Percentiles rank a stretch among this genome's conserved stretches.
phyloP scores from a whole-genome alignment of 805 yeast species.

The Teunomyces stri region DNA sequence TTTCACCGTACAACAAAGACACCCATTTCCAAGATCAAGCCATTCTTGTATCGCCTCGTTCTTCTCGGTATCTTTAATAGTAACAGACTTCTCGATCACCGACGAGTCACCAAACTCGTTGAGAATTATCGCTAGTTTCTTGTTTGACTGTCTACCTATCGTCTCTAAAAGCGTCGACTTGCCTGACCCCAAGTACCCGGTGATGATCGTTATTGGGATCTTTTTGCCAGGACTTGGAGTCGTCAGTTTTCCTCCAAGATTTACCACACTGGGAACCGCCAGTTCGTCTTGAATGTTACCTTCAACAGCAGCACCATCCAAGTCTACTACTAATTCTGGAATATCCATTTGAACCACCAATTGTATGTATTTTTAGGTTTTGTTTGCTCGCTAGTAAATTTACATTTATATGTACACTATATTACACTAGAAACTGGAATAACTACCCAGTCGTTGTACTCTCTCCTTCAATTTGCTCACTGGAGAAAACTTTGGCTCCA shows the following conservation, averaged over 20 bases:
- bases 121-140: conserved; percentile 81
- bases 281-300: conserved; percentile 6
- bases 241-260: conserved; percentile 1
- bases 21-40: conserved; percentile 96
- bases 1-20: conserved; percentile 93
- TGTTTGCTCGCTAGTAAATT: not conserved
- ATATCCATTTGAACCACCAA: conserved; percentile 23
- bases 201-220: conserved; percentile 89
- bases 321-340: conserved; percentile 29
- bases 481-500: conserved; percentile 31
- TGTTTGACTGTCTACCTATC: conserved; percentile 67
- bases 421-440: conserved; percentile 4
- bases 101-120: conserved; percentile 92
- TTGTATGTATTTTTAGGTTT: not conserved
- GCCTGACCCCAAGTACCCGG: conserved; percentile 95
- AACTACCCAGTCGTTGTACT: not conserved
- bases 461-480: conserved; percentile 27
- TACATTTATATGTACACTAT: not conserved
- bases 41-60: conserved; percentile 73
- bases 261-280: not conserved
- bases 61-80: conserved; percentile 54
- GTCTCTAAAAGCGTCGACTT: conserved; percentile 81
- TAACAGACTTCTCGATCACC: conserved; percentile 83
- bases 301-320: conserved; percentile 17
- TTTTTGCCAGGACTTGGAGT: conserved; percentile 25